A percentile compares a stretch with the other conserved stretches of the same genome.
phyloP scores from a whole-genome alignment of 1,284 basidiomycete genomes.

The Cutaneotrichosporon arboriforme region DNA sequence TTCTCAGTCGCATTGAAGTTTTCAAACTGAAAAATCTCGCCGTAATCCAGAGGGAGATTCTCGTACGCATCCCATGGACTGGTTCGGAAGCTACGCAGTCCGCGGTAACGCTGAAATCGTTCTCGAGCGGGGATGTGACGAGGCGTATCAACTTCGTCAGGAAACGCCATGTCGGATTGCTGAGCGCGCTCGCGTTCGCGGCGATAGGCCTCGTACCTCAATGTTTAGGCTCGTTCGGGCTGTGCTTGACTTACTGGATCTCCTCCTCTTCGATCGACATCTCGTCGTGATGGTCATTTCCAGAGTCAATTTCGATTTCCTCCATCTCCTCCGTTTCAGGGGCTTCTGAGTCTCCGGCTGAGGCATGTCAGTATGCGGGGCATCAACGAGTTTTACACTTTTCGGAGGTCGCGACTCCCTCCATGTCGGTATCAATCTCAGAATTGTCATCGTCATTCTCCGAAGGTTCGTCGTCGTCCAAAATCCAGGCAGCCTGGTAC shows the following conservation, averaged over 20 bases:
- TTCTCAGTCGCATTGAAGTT: slow-evolving; percentile 83
- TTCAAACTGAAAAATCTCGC: slow-evolving; percentile 93
- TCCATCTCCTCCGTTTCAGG: slow-evolving; percentile 60
- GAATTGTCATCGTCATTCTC: slow-evolving; percentile 51
- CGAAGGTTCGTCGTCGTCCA: slow-evolving; percentile 62
- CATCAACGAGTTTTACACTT: slow-evolving; percentile 28
- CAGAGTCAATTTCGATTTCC: slow-evolving; percentile 53
- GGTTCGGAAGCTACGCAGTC: slow-evolving; percentile 85
- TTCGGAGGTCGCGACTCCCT: too few species aligned
- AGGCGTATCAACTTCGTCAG: slow-evolving; percentile 97
- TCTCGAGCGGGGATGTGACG: slow-evolving; percentile 73
- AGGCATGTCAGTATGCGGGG: slow-evolving; percentile 42
- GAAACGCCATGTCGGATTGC: slow-evolving; percentile 76
- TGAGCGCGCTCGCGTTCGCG: slow-evolving; percentile 56
- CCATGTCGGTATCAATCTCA: slow-evolving; percentile 23
- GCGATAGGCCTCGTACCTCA: slow-evolving; percentile 64
- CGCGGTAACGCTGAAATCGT: slow-evolving; percentile 91
- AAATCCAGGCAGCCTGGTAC: slow-evolving; percentile 90
- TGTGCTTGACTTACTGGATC: slow-evolving; percentile 58
- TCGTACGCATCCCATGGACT: slow-evolving; percentile 97
- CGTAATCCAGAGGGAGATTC: slow-evolving; percentile 90
- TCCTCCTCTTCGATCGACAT: slow-evolving; percentile 73
- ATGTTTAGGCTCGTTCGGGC: neutral
- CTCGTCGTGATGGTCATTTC: slow-evolving; percentile 43
- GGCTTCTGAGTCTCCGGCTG: slow-evolving; percentile 33